A percentile compares a stretch with the other conserved stretches of the same genome.
Conservation (phyloP, 306 rosid species). For the Fragaria vesca region DNA sequence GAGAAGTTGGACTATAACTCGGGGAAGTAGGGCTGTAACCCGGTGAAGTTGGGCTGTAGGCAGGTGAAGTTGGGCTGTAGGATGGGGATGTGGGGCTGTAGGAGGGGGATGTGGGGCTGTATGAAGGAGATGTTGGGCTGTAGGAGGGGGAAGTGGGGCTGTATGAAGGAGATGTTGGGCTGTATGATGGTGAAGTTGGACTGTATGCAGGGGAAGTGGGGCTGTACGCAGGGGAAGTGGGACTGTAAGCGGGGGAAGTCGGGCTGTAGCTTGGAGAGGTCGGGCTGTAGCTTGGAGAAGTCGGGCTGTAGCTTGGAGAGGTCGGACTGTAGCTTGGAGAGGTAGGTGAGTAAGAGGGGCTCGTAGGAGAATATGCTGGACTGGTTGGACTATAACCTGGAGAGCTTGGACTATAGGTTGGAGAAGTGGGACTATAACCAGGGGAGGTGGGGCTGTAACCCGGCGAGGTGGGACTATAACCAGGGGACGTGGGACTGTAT, state of each 20-base stretch:
- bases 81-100: slow-evolving; percentile 84
- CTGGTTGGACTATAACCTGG: slow-evolving; percentile 97
- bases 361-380: slow-evolving; percentile 96
- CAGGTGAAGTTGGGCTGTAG: slow-evolving; percentile 82
- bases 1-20: slow-evolving; percentile 70
- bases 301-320: slow-evolving; percentile 55
- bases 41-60: slow-evolving; percentile 71
- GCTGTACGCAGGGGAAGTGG: slow-evolving; percentile 53
- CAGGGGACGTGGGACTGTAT: slow-evolving; percentile 92
- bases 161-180: slow-evolving; percentile 69
- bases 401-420: slow-evolving; percentile 94
- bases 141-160: slow-evolving; percentile 67
- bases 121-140: slow-evolving; percentile 74
- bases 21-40: slow-evolving; percentile 67
- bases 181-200: slow-evolving; percentile 77
- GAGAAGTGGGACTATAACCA: slow-evolving; percentile 93
- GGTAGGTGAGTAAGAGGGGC: slow-evolving; percentile 90
- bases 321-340: slow-evolving; percentile 83
- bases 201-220: slow-evolving; percentile 65
- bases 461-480: slow-evolving; percentile 92
- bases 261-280: slow-evolving; percentile 63
- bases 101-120: slow-evolving; percentile 82
- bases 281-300: slow-evolving; percentile 51
- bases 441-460: slow-evolving; percentile 97
- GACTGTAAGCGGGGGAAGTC: too few relatives aligned